Base-by-base conservation (phyloP, 352 stramenopile genomes). In the Pythium pyrilobum region DNA sequence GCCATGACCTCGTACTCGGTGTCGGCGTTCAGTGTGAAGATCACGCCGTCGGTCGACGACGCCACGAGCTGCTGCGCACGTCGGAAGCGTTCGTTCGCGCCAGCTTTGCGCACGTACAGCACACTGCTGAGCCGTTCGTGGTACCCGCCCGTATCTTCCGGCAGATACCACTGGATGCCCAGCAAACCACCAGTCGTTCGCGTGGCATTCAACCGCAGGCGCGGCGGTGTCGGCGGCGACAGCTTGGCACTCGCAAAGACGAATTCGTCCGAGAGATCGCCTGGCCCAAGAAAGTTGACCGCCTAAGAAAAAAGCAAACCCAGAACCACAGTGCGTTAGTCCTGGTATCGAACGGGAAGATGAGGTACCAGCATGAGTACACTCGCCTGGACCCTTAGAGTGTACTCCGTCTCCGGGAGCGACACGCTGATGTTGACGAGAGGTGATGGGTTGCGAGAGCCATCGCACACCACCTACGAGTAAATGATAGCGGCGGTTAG, bases 1-100 rank as follows among this genome's bases (percentile, higher is more conserved):
- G 53, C 77, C 5, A 84, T 48, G 37, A 87, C 59, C n/a, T 85
- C 71, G 55, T 85, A 87, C 10, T 60, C 67, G 0, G 66, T 84
- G 13, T 75, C 62, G 1, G 72, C 71, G 1, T 36, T 40, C 12
- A 87, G 48, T 8, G 66, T 68, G 42, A 68, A 84, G n/a, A 84
- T 27, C 12, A 60, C 64, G 11, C 67, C 62, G 0, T 62, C 47
- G 32, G 44, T 56, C 11, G 31, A n/a, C 24, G 34, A 47, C 1
- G 67, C 40, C 0, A 56, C 37, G 13, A 59, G 5, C 23, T 50
- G 66, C 28, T 70, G 67, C 1, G 51, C 44, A 20, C 46, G 58
- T 0, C 23, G 15, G 16, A 61, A 60, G 21, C 50, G 50, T n/a
- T 61, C 38, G 24, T 59, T 52, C 18, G 5, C 37, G 6, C 58